phyloP scores from a whole-genome alignment of 305 asterid genomes.

The Withania somnifera region DNA sequence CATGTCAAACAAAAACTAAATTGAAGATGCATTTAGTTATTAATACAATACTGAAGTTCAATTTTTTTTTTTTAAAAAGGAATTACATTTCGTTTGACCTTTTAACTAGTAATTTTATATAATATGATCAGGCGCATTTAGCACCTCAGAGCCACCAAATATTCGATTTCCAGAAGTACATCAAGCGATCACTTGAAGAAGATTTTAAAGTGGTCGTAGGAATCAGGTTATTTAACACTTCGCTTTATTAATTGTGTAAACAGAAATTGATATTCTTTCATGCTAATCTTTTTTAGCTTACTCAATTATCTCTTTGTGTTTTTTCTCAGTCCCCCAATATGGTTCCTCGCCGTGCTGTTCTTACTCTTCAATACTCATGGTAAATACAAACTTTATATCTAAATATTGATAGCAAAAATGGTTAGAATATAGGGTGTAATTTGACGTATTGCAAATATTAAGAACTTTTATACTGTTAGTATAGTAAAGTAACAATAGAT shows the following conservation, averaged over 20 bases:
- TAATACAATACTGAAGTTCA: background rate
- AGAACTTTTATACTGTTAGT: too few species aligned
- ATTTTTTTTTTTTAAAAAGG: background rate
- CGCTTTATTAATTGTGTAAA: background rate
- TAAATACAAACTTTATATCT: slow-evolving; percentile 22
- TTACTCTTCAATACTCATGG: slow-evolving; percentile 91
- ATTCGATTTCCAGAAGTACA: slow-evolving; percentile 56
- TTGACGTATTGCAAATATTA: too few species aligned
- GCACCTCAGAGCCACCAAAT: slow-evolving; percentile 67
- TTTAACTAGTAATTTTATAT: background rate
- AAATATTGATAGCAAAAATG: too few species aligned
- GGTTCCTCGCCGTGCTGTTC: slow-evolving; percentile 75
- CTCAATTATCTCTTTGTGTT: too few species aligned
- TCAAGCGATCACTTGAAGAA: slow-evolving; percentile 61
- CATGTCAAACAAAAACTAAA: background rate
- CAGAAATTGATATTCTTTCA: background rate
- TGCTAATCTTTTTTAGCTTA: background rate
- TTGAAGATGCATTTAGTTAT: background rate
- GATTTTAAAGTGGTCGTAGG: slow-evolving; percentile 77
- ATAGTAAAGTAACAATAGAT: too few species aligned
- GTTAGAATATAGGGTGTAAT: too few species aligned
- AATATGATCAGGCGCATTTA: slow-evolving; percentile 57
- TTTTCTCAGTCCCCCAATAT: slow-evolving; percentile 69
- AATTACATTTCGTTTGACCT: background rate
- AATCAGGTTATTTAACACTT: slow-evolving; percentile 35